phyloP scores from a whole-genome alignment of 2,329 filamentous ascomycete genomes.

The Kalmusia sp. region DNA sequence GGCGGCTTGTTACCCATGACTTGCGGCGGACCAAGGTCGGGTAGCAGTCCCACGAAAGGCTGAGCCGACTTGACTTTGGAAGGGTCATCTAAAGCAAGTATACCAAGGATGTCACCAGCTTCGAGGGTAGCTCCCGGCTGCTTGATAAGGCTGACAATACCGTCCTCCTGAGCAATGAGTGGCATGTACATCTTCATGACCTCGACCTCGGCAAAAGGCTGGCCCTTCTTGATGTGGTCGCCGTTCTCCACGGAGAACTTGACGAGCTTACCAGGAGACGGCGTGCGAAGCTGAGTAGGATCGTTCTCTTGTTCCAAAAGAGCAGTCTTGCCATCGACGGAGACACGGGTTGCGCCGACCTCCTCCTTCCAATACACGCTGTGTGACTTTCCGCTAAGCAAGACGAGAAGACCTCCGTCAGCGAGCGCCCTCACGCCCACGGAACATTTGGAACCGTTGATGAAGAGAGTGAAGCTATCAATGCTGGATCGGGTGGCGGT shows the following conservation, averaged over 20 bases:
- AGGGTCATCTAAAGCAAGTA: constrained; percentile 92
- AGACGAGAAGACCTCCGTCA: constrained; percentile 89
- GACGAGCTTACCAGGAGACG: constrained; percentile 95
- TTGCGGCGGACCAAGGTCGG: constrained; percentile 83
- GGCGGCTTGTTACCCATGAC: constrained; percentile 90
- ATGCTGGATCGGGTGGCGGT: constrained; percentile 90
- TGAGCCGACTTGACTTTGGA: constrained; percentile 96
- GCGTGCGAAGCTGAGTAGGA: constrained; percentile 92
- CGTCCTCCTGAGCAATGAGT: constrained; percentile 90
- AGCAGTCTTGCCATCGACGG: constrained; percentile 97
- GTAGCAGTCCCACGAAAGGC: constrained; percentile 89
- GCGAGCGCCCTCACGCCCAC: constrained; percentile 92
- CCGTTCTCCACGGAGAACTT: constrained; percentile 98
- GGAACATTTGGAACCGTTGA: constrained; percentile 96
- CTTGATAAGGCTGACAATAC: constrained; percentile 97
- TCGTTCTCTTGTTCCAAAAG: constrained; percentile 98
- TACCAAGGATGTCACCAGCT: constrained; percentile 97
- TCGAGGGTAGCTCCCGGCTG: constrained; percentile 97
- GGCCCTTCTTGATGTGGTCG: constrained; percentile 87
- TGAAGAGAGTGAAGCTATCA: constrained; percentile 97
- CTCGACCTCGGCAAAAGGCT: constrained; percentile 95
- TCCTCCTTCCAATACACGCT: constrained; percentile 99
- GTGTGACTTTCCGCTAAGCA: constrained; percentile 92
- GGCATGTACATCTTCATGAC: constrained; percentile 99
- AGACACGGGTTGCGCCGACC: constrained; percentile 91